These are phyloP conservation scores for Berberis thunbergii DNA, from an alignment of 164 flowering plant genomes.

Conservation along the genomic window DNA sequence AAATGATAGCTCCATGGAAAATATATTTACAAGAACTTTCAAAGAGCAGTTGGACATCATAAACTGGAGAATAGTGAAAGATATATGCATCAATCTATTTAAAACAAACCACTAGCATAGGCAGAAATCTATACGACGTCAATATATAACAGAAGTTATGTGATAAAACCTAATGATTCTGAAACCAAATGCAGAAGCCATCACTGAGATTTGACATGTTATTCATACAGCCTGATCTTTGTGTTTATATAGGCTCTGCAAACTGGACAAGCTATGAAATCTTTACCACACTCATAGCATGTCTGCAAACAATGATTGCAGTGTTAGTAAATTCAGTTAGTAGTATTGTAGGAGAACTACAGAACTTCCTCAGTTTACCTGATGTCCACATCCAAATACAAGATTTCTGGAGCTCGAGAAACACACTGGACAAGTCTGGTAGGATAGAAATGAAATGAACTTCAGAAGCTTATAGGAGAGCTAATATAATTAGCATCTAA, in stretches of 20 bases:
- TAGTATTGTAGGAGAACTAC: background rate
- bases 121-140: too few species aligned
- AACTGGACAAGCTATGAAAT: constrained; percentile 25
- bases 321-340: background rate
- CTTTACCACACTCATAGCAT: constrained; percentile 34
- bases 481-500: background rate
- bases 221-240: constrained; percentile 18
- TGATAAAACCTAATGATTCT: too few species aligned
- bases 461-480: background rate
- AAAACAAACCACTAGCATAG: too few species aligned
- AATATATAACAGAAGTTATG: too few species aligned
- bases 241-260: constrained; percentile 23
- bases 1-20: too few species aligned
- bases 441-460: background rate
- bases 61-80: too few species aligned
- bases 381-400: constrained; percentile 49
- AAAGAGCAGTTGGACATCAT: too few species aligned
- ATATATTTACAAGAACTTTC: too few species aligned
- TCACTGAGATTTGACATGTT: background rate
- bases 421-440: constrained; percentile 34
- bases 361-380: constrained; percentile 18
- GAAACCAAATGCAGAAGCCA: too few species aligned
- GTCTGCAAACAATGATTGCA: constrained; percentile 22
- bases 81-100: too few species aligned
- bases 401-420: constrained; percentile 19